Evolutionary conservation across 2,329 filamentous ascomycete species (phyloP), one percentile per base, ranked within the genome.

Genomic region (Metarhizium guizhouense): DNA sequence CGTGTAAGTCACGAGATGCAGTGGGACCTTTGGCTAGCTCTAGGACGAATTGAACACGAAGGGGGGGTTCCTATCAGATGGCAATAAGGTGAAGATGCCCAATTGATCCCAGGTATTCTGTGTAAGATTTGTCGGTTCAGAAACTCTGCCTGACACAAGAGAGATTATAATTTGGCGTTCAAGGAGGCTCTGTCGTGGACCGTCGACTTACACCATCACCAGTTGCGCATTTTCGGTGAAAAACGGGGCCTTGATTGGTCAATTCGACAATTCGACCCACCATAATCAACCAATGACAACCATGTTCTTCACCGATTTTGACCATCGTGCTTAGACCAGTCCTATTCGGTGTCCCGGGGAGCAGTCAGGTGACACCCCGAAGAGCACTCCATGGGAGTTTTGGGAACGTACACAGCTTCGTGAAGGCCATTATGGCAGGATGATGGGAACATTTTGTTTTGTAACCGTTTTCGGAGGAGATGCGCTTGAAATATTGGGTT

Each of bases 1-100:
- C 65, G 68, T 72, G 65, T 71, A 71, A 71, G 70, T 71, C 70
- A 72, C 68, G 67, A 65, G 65, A 68, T 66, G 66, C 70, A 69
- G 70, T 72, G 70, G 70, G 71, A 72, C 70, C 70, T 70, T 69
- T 54, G 66, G 62, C 65, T 68, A 62, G 61, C 61, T 65, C 61
- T 60, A 57, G 64, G 68, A 64, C 68, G 67, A 70, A 70, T 66
- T 67, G 68, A 67, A 67, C 62, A 67, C 62, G 64, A 66, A 64
- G 52, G 38, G 54, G 52, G 54, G 51, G 47, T 52, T 64, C 66
- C 57, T 66, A 65, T 70, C 67, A 67, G 65, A 67, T 64, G 64
- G 64, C 67, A 70, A 70, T 65, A 69, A 70, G 65, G 60, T 69
- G 66, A 70, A 70, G 67, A 70, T 69, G 66, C 69, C 68, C 67